Evolutionary conservation across 495 filamentous ascomycete species (phyloP).

Genomic region (Terfezia claveryi): DNA sequence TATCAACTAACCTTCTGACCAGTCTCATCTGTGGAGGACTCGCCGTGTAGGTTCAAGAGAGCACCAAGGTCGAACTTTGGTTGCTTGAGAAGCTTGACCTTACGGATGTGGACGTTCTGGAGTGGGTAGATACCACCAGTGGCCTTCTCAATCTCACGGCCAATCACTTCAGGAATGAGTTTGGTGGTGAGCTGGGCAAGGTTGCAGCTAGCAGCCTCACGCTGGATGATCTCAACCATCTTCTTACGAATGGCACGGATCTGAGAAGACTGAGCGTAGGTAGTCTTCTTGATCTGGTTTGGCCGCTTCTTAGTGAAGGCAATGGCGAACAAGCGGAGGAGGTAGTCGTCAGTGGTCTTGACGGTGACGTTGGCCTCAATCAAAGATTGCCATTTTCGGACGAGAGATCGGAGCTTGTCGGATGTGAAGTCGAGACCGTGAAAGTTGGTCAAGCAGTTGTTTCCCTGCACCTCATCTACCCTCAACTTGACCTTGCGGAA

Average conservation of each 20-base stretch:
- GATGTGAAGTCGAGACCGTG: constrained; percentile 99
- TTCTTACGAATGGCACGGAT: constrained; percentile 95
- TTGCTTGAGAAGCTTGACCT: constrained; percentile 94
- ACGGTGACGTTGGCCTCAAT: constrained; percentile 99
- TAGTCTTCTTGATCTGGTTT: constrained; percentile 99
- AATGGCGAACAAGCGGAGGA: constrained; percentile 91
- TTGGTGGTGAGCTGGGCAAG: constrained; percentile 88
- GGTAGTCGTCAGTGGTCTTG: constrained; percentile 99
- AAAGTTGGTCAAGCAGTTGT: constrained; percentile 99
- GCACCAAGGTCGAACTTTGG: constrained; percentile 98
- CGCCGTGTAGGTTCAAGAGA: constrained; percentile 83
- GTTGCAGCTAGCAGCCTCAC: constrained; percentile 82
- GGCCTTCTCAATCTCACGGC: constrained; percentile 97
- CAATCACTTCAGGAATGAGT: constrained; percentile 97
- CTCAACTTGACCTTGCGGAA: constrained; percentile 99
- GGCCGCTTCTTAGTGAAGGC: constrained; percentile 96
- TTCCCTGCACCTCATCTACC: constrained; percentile 96
- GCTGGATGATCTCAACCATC: constrained; percentile 97
- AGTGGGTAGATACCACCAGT: constrained; percentile 98
- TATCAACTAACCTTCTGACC: constrained; percentile 51
- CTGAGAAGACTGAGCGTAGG: constrained; percentile 86
- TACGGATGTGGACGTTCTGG: constrained; percentile 98
- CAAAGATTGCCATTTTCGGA: constrained; percentile 97
- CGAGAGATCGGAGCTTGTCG: constrained; percentile 94
- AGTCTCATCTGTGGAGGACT: constrained; percentile 85